Evolutionary conservation across 441 rosid genomes (phyloP).

Genomic region (Lepidium campestre): DNA sequence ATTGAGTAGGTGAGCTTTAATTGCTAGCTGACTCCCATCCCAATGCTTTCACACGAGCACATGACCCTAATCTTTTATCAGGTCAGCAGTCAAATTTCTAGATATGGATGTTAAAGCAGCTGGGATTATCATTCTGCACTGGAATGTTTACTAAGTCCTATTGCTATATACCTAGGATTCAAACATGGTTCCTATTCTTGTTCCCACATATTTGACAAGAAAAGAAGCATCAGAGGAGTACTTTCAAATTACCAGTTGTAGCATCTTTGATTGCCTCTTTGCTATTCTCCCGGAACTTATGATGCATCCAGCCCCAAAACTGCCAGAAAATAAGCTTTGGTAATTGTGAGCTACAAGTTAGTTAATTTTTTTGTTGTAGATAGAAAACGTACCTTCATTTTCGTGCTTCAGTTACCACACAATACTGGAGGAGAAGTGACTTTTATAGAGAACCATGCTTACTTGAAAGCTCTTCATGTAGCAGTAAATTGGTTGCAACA

Average conservation of each 20-base stretch:
- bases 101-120: slow-evolving; percentile 4
- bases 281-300: slow-evolving; percentile 43
- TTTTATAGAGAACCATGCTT: slow-evolving; percentile 33
- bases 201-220: slow-evolving; percentile 16
- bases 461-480: slow-evolving; percentile 23
- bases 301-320: slow-evolving; percentile 82
- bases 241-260: slow-evolving; percentile 47
- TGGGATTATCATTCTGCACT: not conserved
- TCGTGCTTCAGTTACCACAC: slow-evolving; percentile 33
- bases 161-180: slow-evolving; percentile 1
- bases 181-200: slow-evolving; percentile 11
- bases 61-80: slow-evolving; percentile 13
- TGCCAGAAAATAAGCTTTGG: slow-evolving; percentile 43
- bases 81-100: slow-evolving; percentile 1
- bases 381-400: slow-evolving; percentile 65
- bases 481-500: slow-evolving; percentile 41
- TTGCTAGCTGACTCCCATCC: not conserved
- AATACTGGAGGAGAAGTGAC: slow-evolving; percentile 26
- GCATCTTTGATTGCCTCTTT: slow-evolving; percentile 56
- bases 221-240: slow-evolving; percentile 21
- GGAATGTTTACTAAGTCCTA: slow-evolving; percentile 1
- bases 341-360: slow-evolving; percentile 32
- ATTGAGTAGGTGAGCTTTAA: not conserved
- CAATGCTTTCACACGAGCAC: slow-evolving; percentile 10
- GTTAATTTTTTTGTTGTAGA: slow-evolving; percentile 15